Conservation (phyloP, 2,329 filamentous ascomycete genomes). For the Byssochlamys sp. region DNA sequence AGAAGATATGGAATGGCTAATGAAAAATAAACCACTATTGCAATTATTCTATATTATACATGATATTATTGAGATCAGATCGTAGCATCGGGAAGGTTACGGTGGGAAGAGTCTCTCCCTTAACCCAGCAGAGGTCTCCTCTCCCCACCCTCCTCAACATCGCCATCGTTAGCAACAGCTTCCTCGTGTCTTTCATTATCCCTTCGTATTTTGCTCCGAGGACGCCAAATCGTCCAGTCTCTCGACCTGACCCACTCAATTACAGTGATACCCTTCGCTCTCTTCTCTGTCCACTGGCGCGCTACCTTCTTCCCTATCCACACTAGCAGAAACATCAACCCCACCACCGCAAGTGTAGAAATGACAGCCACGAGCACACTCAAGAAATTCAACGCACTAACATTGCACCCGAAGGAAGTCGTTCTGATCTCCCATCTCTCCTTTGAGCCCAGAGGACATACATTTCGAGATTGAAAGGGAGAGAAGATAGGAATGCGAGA, state of each 20-base stretch:
- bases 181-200: neutral
- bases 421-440: constrained; percentile 36
- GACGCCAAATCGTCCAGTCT: neutral
- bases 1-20: neutral
- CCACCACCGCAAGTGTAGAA: constrained; percentile 17
- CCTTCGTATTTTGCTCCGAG: neutral
- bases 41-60: neutral
- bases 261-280: constrained; percentile 5
- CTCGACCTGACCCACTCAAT: neutral
- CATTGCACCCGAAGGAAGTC: constrained; percentile 29
- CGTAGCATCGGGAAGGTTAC: neutral
- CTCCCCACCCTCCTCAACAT: constrained; percentile 8
- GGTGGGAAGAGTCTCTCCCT: neutral
- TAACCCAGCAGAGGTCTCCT: constrained; percentile 19
- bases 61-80: neutral
- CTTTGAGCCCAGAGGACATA: constrained; percentile 31
- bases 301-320: constrained; percentile 9
- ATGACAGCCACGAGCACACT: constrained; percentile 24
- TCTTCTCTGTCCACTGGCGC: constrained; percentile 7
- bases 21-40: neutral
- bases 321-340: constrained; percentile 9
- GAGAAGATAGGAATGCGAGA: constrained; percentile 15
- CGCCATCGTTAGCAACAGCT: neutral
- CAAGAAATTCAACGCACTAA: constrained; percentile 32
- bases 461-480: constrained; percentile 22